These are phyloP conservation scores for Ensete ventricosum DNA, from an alignment of 176 grass and related monocot genomes.

Conservation along the genomic window DNA sequence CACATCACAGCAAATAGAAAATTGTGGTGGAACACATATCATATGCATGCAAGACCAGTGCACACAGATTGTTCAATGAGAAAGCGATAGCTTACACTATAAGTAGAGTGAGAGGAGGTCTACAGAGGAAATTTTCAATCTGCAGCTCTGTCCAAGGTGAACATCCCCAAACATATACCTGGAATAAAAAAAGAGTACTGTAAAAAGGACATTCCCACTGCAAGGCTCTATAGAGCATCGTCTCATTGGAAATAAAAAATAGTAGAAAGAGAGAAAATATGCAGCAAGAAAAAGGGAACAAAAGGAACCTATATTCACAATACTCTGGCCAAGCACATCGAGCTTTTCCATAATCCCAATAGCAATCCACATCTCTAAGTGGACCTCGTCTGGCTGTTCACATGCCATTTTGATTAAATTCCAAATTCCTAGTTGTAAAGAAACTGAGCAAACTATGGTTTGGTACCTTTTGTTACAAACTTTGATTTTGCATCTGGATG, in stretches of 20 bases:
- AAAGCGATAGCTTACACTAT: slow-evolving; percentile 11
- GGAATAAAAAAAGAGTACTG: slow-evolving; percentile 5
- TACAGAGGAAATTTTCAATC: slow-evolving; percentile 55
- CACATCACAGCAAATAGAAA: too few species aligned
- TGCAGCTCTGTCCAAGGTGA: slow-evolving; percentile 89
- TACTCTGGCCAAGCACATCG: slow-evolving; percentile 82
- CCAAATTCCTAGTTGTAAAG: slow-evolving; percentile 9
- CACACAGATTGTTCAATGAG: too few species aligned
- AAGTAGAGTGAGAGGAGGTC: slow-evolving; percentile 69
- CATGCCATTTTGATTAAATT: slow-evolving; percentile 18
- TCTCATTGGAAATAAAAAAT: slow-evolving; percentile 5
- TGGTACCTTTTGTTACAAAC: slow-evolving; percentile 82
- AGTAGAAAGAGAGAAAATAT: slow-evolving; percentile 1
- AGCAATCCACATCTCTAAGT: slow-evolving; percentile 76
- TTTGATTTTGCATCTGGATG: slow-evolving; percentile 81
- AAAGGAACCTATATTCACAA: slow-evolving; percentile 89
- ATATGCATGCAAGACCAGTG: too few species aligned
- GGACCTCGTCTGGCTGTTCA: slow-evolving; percentile 64
- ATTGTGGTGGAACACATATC: too few species aligned
- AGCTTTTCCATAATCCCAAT: slow-evolving; percentile 95
- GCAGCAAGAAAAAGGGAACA: not conserved
- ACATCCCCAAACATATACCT: slow-evolving; percentile 92
- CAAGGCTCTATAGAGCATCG: not conserved
- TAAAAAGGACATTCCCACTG: too few species aligned
- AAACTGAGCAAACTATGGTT: slow-evolving; percentile 8